Percentiles rank a stretch among this genome's conserved stretches.
Conservation (phyloP, 306 rosid species). For the Cyamopsis tetragonoloba region DNA sequence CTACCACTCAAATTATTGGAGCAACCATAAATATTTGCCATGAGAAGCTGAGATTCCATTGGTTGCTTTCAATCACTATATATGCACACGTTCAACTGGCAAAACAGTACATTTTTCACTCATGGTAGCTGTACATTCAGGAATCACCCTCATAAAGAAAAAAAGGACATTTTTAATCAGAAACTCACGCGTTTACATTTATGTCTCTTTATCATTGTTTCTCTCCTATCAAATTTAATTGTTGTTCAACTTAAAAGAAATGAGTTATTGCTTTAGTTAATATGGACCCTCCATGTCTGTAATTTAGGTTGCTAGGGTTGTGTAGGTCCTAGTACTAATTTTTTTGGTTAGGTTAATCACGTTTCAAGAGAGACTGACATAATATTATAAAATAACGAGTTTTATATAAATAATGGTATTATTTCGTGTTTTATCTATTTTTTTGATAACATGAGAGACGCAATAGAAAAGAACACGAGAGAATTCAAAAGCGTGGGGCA, state of each 20-base stretch:
- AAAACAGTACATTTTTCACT: background rate
- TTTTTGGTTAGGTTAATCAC: too few species aligned
- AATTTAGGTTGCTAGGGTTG: background rate
- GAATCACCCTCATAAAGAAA: background rate
- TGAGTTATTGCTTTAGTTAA: background rate
- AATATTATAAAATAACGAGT: too few species aligned
- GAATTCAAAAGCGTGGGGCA: too few species aligned
- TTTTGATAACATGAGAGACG: too few species aligned
- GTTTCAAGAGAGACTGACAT: too few species aligned
- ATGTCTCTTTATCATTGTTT: background rate
- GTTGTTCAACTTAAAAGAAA: background rate
- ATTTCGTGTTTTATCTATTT: too few species aligned
- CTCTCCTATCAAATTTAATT: background rate
- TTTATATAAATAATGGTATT: too few species aligned
- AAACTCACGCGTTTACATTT: conserved; percentile 5
- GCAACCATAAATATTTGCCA: background rate
- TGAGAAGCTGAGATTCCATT: background rate
- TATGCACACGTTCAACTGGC: conserved; percentile 18
- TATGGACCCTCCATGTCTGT: conserved; percentile 27
- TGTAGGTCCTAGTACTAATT: too few species aligned
- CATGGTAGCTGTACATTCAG: conserved; percentile 2
- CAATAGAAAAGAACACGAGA: too few species aligned
- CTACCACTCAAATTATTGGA: background rate
- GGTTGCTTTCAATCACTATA: conserved; percentile 27
- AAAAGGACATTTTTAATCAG: conserved; percentile 13